Evolutionary conservation across 2,329 filamentous ascomycete genomes (phyloP), one percentile per base, ranked within the genome.

Genomic region (Setomelanomma holmii): DNA sequence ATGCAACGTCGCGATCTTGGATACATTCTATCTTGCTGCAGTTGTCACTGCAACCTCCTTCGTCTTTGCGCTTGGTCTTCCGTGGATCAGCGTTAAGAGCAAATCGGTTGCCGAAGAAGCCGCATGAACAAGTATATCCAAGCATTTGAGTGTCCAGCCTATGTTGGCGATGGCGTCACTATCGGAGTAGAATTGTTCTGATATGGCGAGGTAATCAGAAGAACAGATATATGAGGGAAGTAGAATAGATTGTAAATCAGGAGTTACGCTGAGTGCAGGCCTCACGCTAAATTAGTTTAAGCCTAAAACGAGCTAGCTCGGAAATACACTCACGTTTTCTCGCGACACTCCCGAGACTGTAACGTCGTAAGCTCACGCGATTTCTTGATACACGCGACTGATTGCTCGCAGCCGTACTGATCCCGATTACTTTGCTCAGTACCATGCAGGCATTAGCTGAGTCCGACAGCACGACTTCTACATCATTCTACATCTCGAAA

Each of bases 1-100:
- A 0, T 89, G 89, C 72, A 89, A 88, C 61, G 71, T 76, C 17
- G 78, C 85, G 0, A 66, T 90, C 23, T 75, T 79, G 4, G 73
- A 78, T 40, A 79, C 80, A 1, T 89, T 87, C 64, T 80, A 83
- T 53, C 80, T 89, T 11, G 65, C 78, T 70, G 53, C 62, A 36
- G 41, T 60, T 23, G 40, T 69, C 24, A 1, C 71, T 76, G 22
- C 77, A 69, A 5, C 69, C 68, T n/a, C 62, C 76, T 30, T 80
- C 77, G 10, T 87, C 5, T 84, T 81, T 0, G 75, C 79, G 0
- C 56, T 80, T 1, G 67, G 73, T 0, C 79, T 89, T 66, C 84
- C 88, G 69, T 89, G 85, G 85, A 80, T 77, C 61, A 86, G 78
- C 58, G 83, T 89, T 53, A 64, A 36, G 16, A 16, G 34, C 34